These are phyloP conservation scores for Cladosporium velox DNA, from an alignment of 2,329 filamentous ascomycete species.

Conservation along the genomic window DNA sequence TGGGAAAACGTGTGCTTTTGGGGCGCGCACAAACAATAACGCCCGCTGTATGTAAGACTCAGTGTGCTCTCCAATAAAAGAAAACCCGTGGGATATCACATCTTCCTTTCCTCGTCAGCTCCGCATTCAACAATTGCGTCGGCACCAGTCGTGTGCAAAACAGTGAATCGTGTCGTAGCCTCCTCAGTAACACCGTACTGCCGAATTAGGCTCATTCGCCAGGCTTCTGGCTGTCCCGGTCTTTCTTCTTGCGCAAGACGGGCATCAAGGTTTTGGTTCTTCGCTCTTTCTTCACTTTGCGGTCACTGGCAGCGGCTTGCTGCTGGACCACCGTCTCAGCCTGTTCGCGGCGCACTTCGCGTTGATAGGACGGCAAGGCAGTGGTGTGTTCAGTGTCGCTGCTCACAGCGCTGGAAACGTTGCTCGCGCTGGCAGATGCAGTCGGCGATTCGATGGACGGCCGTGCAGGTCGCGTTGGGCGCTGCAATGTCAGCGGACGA, in stretches of 20 bases:
- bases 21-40: neutral
- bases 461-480: slow-evolving; percentile 21
- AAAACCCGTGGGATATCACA: neutral
- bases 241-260: slow-evolving; percentile 39
- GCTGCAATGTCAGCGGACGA: slow-evolving; percentile 28
- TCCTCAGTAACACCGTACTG: too few relatives aligned
- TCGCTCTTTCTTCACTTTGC: slow-evolving; percentile 38
- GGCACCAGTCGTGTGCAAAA: neutral
- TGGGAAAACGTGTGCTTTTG: neutral
- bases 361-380: slow-evolving; percentile 38
- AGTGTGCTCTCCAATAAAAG: neutral
- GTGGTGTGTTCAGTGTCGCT: slow-evolving; percentile 39
- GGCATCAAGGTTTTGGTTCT: slow-evolving; percentile 45
- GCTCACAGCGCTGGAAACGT: slow-evolving; percentile 35
- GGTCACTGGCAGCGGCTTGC: slow-evolving; percentile 37
- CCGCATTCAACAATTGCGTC: neutral
- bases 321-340: slow-evolving; percentile 32
- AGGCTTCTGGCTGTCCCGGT: slow-evolving; percentile 39
- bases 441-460: slow-evolving; percentile 21
- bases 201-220: slow-evolving; percentile 19
- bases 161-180: neutral
- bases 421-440: slow-evolving; percentile 32
- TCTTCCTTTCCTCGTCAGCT: neutral
- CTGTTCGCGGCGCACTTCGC: slow-evolving; percentile 37
- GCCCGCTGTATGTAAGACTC: neutral